Conservation (phyloP, 805 yeast species). For the Teunomyces gatunensis region DNA sequence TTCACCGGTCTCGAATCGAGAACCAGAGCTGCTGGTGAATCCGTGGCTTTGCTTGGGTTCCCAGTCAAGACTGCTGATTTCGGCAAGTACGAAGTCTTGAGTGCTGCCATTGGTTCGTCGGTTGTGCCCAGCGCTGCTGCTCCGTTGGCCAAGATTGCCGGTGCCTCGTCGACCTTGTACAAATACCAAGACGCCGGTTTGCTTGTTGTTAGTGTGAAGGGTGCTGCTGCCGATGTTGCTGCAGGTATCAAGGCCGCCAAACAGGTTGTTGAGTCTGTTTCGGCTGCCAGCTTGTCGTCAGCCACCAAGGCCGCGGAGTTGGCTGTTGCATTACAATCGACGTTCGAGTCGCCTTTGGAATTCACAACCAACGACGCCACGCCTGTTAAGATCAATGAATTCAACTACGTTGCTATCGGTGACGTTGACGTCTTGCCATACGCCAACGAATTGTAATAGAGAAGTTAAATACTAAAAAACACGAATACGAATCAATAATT, state of each 20-base stretch:
- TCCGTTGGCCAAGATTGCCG: conserved; percentile 46
- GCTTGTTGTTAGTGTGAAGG: conserved; percentile 67
- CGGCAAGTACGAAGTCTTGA: conserved; percentile 65
- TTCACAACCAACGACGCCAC: conserved; percentile 33
- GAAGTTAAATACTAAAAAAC: background rate
- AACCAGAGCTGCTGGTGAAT: conserved; percentile 60
- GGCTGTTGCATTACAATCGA: conserved; percentile 41
- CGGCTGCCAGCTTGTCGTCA: conserved; percentile 54
- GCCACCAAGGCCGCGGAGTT: conserved; percentile 45
- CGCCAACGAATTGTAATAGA: conserved; percentile 74
- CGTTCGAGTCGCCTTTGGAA: conserved; percentile 29
- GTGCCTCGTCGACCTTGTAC: conserved; percentile 53
- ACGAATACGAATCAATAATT: background rate
- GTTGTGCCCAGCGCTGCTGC: conserved; percentile 57
- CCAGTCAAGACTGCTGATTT: conserved; percentile 67
- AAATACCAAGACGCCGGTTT: conserved; percentile 79
- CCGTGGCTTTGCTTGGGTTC: conserved; percentile 77
- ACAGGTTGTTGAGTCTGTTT: conserved; percentile 32
- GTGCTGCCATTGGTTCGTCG: conserved; percentile 60
- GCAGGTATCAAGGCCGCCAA: conserved; percentile 60
- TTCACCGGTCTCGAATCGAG: conserved; percentile 68
- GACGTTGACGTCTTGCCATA: conserved; percentile 82
- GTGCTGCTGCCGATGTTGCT: conserved; percentile 54
- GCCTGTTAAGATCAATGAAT: conserved; percentile 51
- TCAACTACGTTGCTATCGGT: conserved; percentile 89